Evolutionary conservation across 1,284 basidiomycete genomes (phyloP), one percentile per base, ranked within the genome.

Genomic region (Puccinia novopanici): DNA sequence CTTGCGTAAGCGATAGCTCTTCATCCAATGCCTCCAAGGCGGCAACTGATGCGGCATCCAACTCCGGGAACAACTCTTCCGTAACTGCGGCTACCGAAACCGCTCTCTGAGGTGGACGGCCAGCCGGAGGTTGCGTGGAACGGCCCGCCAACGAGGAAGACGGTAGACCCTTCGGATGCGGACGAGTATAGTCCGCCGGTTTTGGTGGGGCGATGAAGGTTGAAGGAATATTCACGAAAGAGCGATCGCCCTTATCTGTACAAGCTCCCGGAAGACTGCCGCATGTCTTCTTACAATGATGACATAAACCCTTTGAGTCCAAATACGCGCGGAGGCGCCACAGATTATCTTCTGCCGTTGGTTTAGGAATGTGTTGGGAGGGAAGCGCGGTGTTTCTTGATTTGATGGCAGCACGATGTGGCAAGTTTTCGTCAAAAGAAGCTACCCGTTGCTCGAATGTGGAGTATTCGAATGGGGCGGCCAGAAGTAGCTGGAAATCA

Each of bases 251-350:
- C n/a, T 6, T 3, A 34, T 22, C 17, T 24, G 59, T 6, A 40
- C 59, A 63, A 19, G 5, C 19, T 27, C 40, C 40, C 34, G 61
- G 34, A 4, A 34, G 9, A n/a, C 68, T 71, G 15, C 68, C 68
- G 24, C 68, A 71, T 9, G 5, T 13, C 13, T 54, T 55, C 45
- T 72, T 72, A 24, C 70, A 72, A 27, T 24, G 54, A 54, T 54
- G 70, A 37, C 68, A 72, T 24, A 12, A 48, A 12, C 70, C 70
- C n/a, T 24, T 13, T 4, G 34, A 30, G 8, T 72, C 70, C 24
- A 50, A 37, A 15, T 71, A n/a, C n/a, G 70, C 19, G 22, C 54
- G 8, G 1, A 72, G 12, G 9, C 52, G 48, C 48, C 70, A 72
- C 12, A 55, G 13, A 2, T 15, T 72, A 45, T 27, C 30, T 22